phyloP scores from a whole-genome alignment of 2,329 filamentous ascomycete species.

The Alternaria triticimaculans region DNA sequence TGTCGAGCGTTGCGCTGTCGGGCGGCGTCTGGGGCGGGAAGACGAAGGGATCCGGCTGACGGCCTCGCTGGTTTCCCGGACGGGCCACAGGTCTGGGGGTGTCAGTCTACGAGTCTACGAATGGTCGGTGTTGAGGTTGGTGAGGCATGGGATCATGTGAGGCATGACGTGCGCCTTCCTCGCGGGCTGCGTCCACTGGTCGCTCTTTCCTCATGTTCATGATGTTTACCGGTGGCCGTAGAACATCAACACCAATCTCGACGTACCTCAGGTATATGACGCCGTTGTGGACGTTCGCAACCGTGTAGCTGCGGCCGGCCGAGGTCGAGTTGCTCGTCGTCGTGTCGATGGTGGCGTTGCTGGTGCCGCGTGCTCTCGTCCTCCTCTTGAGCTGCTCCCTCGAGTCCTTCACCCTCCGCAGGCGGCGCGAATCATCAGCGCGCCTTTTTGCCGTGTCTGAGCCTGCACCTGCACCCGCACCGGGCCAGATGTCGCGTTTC shows the following conservation, averaged over 20 bases:
- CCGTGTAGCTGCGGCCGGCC: constrained; percentile 53
- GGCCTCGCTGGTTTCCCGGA: constrained; percentile 43
- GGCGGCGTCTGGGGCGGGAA: constrained; percentile 49
- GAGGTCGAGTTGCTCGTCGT: constrained; percentile 33
- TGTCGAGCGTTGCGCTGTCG: constrained; percentile 45
- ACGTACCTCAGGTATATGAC: constrained; percentile 56
- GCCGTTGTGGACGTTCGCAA: constrained; percentile 57
- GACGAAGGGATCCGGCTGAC: constrained; percentile 45
- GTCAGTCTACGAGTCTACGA: constrained; percentile 19
- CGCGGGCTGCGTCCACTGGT: background rate
- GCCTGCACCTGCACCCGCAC: constrained; percentile 17
- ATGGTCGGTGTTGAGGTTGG: background rate
- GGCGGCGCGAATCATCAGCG: constrained; percentile 38
- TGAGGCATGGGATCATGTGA: background rate
- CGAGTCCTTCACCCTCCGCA: constrained; percentile 48
- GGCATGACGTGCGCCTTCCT: background rate
- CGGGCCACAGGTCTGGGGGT: constrained; percentile 45
- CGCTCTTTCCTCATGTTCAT: background rate
- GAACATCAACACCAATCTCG: background rate
- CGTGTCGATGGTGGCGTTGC: constrained; percentile 43
- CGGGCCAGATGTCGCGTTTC: constrained; percentile 37
- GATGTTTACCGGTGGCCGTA: background rate
- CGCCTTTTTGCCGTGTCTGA: constrained; percentile 39
- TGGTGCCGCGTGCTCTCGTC: constrained; percentile 38
- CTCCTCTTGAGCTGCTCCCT: constrained; percentile 46